Base-by-base conservation (phyloP, 257 asterid genomes). In the Lantana camara region DNA sequence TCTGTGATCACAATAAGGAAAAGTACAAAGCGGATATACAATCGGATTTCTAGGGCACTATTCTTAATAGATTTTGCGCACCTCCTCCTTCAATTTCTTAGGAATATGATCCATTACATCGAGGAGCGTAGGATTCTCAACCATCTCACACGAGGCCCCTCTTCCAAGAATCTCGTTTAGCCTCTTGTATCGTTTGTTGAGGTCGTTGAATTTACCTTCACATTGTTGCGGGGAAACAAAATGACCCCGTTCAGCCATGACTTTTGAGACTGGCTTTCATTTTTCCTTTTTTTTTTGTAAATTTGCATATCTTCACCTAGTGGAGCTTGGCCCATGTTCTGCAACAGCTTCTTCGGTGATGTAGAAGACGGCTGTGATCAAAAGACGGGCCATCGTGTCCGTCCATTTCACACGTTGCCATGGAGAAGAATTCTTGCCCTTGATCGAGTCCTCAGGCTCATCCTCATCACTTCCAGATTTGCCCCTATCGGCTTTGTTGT, bases 201-300 rank as follows among this genome's bases (percentile, higher is more conserved):
- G 89, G 74, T 90, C 97, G 37, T 87, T 90, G 75, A 90, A 90
- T 74, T 90, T 90, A 67, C 87, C 97, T 80, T 90, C 97, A 21
- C 97, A 90, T 64, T 90, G 96, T 68, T 90, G 97, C 8, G 97
- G 97, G 0, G 97, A 90, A 62, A 85, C 96, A 29, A 77, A 78
- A 70, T 80, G 87, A 17, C 85, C 89, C 83, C 97, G 81, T 72
- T 87, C 95, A 29, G 95, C 97, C 95, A 90, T 84, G 40, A 81
- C 95, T 52, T 87, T 87, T 0, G 97, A 90, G 53, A 90, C 89
- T 0, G 93, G 81, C 64, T 87, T 90, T 91, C 96, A 90, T 45
- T 90, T 90, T 22, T 90, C 96, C 47, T 87, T 84, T 46, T n/a
- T n/a, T n/a, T 86, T 90, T 38, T 85, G 94, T 32, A 87, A 69